Percentiles rank a stretch among this genome's conserved stretches.
Evolutionary conservation across 345 rosid species (phyloP).

Genomic region (Capsella bursapastoris): DNA sequence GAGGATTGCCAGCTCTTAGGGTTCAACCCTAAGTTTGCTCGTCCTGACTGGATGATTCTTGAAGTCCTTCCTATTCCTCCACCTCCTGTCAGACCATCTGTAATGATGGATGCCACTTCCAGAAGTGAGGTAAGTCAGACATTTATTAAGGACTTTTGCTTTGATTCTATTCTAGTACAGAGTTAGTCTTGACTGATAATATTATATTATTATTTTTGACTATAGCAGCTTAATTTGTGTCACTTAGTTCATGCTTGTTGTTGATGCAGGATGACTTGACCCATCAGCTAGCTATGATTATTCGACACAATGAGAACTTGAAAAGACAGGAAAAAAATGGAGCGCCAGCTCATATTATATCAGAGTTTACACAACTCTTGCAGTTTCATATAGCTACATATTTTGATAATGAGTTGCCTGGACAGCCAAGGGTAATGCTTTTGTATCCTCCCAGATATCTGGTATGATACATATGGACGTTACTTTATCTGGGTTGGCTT

Average conservation of each 20-base stretch:
- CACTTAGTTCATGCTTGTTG: slow-evolving; percentile 42
- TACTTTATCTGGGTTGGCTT: slow-evolving; percentile 26
- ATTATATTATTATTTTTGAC: background rate
- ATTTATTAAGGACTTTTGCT: slow-evolving; percentile 2
- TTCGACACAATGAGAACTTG: slow-evolving; percentile 89
- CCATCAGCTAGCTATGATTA: slow-evolving; percentile 92
- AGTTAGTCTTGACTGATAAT: slow-evolving; percentile 14
- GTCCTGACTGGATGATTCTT: slow-evolving; percentile 99
- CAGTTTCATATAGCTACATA: slow-evolving; percentile 96
- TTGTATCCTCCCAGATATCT: slow-evolving; percentile 29
- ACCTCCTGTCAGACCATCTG: slow-evolving; percentile 99
- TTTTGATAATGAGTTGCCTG: slow-evolving; percentile 97
- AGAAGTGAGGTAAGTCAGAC: slow-evolving; percentile 81
- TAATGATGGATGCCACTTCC: slow-evolving; percentile 94
- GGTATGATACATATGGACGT: slow-evolving; percentile 3
- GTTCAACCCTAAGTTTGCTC: slow-evolving; percentile 93
- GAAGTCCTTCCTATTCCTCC: slow-evolving; percentile 99
- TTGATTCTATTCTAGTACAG: background rate
- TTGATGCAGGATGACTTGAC: slow-evolving; percentile 87
- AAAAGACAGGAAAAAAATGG: slow-evolving; percentile 93
- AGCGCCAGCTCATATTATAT: slow-evolving; percentile 95
- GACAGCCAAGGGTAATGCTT: slow-evolving; percentile 88
- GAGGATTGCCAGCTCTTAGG: slow-evolving; percentile 88
- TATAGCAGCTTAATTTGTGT: slow-evolving; percentile 12
- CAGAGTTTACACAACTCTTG: slow-evolving; percentile 92